Evolutionary conservation across 805 yeast genomes (phyloP), one percentile per base, ranked within the genome.

Genomic region (Priceomyces medius): DNA sequence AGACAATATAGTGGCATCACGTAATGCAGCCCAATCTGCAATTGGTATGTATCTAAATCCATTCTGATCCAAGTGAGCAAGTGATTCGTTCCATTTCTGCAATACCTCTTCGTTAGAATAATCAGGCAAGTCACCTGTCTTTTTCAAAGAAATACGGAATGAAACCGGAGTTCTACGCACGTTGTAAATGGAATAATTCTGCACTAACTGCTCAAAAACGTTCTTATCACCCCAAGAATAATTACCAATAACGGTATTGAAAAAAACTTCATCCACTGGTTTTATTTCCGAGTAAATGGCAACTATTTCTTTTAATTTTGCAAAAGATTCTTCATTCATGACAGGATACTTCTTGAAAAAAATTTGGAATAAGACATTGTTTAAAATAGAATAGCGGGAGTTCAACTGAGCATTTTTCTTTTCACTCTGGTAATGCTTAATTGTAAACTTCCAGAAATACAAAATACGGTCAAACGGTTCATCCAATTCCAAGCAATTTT

Each of bases 21-120:
- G 79, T 43, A 86, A 61, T 2, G 91, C 85, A 29, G 87, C 83
- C 91, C 91, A 85, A 63, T 85, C 91, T 8, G 93, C 91, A 58
- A 80, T 81, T 5, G 91, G 89, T 50, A 85, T 81, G 56, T 81
- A 83, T 29, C 61, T 64, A 62, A 76, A 78, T 8, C 80, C 80
- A 38, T 70, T 73, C 24, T 74, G 76, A 44, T 82, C 80, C 48
- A 78, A 73, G 29, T 51, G 48, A 8, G 47, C 36, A 31, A 81
- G 61, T 35, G 76, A 62, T 36, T 76, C 73, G 44, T 71, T 66
- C 88, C 88, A 83, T 47, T 72, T 71, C 23, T 60, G 54, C 46
- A 80, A 59, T 45, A 88, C 82, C 43, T 79, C 83, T 7, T 63
- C 64, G 35, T 51, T 48, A 35, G 76, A 62, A 23, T 77, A 67